Conservation (phyloP, 2,329 filamentous ascomycete species). For the Mycosphaerella arachidis region DNA sequence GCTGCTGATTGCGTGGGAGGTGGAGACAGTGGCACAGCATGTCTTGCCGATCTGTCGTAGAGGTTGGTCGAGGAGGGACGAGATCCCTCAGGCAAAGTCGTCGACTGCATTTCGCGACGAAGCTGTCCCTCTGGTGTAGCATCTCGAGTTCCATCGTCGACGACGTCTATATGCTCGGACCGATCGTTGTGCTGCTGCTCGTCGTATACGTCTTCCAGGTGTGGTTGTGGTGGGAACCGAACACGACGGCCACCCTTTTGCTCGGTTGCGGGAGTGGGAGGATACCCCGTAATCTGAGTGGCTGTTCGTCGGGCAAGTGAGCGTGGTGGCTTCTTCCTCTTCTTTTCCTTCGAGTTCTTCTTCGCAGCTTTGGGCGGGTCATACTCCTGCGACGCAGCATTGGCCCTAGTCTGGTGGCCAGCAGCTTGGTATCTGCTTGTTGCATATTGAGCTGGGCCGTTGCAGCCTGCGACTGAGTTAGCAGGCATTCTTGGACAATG, state of each 20-base stretch:
- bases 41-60: background rate
- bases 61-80: background rate
- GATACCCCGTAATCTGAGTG: background rate
- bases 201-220: background rate
- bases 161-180: background rate
- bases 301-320: background rate
- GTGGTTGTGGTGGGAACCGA: background rate
- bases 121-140: background rate
- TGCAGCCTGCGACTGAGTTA: background rate
- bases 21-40: background rate
- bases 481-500: background rate
- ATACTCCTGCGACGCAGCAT: background rate
- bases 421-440: background rate
- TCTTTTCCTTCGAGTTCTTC: background rate
- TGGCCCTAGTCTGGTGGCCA: background rate
- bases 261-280: background rate
- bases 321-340: background rate
- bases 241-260: background rate
- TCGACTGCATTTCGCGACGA: background rate
- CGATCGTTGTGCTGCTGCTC: background rate
- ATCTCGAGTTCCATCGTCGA: background rate
- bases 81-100: background rate
- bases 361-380: background rate
- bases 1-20: background rate
- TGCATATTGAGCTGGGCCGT: background rate